phyloP scores from a whole-genome alignment of 1,139 yeast species.

The Nakaseomyces uthaithaninus region DNA sequence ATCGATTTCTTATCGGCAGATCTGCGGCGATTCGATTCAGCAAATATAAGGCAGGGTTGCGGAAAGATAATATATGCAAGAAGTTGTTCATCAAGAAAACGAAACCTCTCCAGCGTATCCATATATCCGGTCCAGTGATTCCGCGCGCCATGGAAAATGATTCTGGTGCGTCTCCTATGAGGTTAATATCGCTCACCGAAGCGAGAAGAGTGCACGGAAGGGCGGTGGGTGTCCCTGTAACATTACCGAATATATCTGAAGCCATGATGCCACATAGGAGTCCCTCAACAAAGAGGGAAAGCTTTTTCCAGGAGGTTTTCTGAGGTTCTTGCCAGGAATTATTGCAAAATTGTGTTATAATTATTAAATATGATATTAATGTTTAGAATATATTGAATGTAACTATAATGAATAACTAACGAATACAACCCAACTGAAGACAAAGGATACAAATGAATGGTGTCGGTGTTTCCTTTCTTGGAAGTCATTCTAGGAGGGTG shows the following conservation, averaged over 20 bases:
- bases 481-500: no score
- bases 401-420: no score
- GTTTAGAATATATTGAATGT: no score
- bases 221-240: no score
- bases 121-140: not conserved
- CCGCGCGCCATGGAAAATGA: not conserved
- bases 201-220: constrained; percentile 1
- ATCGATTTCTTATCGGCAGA: not conserved
- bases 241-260: no score
- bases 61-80: not conserved
- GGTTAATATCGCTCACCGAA: constrained; percentile 1
- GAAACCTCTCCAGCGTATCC: no score
- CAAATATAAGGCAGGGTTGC: not conserved
- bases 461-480: no score
- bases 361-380: not conserved
- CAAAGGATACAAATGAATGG: no score
- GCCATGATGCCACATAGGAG: no score
- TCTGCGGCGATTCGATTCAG: not conserved
- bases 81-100: not conserved
- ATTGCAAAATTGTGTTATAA: not conserved
- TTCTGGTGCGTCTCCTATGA: constrained; percentile 1
- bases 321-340: not conserved
- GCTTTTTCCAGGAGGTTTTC: not conserved
- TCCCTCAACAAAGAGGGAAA: not conserved
- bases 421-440: no score